Conservation (phyloP, 768 basidiomycete genomes). For the Rhodotorula toruloides region DNA sequence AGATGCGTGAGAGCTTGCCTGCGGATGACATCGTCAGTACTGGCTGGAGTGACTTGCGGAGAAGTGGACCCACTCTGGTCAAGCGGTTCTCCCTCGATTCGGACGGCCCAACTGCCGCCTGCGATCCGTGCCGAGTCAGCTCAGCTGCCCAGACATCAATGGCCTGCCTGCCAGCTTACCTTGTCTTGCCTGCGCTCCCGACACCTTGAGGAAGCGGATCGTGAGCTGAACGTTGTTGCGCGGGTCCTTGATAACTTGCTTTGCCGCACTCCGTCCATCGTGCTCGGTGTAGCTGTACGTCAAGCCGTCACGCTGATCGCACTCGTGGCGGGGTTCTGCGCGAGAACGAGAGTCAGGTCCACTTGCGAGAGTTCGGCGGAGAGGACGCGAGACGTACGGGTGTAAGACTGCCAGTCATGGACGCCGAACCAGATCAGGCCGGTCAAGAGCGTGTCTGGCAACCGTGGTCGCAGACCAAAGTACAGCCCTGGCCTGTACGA, state of each 20-base stretch:
- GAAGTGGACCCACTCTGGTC: constrained; percentile 53
- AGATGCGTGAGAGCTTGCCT: constrained; percentile 58
- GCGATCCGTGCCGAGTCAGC: neutral
- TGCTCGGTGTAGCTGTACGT: constrained; percentile 83
- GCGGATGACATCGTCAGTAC: neutral
- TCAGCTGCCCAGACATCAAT: neutral
- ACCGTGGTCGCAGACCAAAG: constrained; percentile 77
- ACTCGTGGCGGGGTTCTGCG: constrained; percentile 72
- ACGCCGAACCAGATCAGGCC: constrained; percentile 93
- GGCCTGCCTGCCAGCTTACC: constrained; percentile 51
- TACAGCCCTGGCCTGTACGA: constrained; percentile 89
- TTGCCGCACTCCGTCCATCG: constrained; percentile 76
- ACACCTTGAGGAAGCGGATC: constrained; percentile 78
- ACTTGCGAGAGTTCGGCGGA: too few species aligned
- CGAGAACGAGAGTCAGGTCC: constrained; percentile 4
- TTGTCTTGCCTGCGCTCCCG: constrained; percentile 60
- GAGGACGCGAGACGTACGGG: constrained; percentile 45
- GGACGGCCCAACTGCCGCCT: constrained; percentile 75
- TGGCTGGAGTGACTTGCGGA: neutral
- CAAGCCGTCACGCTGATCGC: constrained; percentile 79
- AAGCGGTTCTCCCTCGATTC: constrained; percentile 76
- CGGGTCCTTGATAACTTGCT: constrained; percentile 74
- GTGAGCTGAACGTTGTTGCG: constrained; percentile 78
- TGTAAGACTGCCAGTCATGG: constrained; percentile 66
- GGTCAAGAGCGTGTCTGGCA: constrained; percentile 84